Conservation (phyloP, 2,329 filamentous ascomycete species). For the Coniochaeta prunicola region DNA sequence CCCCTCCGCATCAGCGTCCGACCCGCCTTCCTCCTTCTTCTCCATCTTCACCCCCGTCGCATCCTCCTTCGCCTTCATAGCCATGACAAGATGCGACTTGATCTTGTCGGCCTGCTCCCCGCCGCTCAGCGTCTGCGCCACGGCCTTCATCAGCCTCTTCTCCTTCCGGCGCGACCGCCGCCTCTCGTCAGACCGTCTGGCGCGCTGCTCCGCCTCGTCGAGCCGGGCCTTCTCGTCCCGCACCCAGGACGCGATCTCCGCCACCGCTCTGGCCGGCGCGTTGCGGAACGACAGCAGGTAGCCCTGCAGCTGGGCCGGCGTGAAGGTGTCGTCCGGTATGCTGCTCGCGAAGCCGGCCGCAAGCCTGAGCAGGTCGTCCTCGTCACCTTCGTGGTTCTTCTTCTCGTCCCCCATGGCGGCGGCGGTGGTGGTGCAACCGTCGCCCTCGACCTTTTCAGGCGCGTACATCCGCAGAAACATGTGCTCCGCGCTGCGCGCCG, state of each 20-base stretch:
- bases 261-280: slow-evolving; percentile 27
- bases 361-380: slow-evolving; percentile 32
- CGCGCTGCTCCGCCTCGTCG: slow-evolving; percentile 16
- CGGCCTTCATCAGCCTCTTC: neutral
- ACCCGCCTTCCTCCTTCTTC: neutral
- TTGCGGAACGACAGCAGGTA: slow-evolving; percentile 36
- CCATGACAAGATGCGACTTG: neutral
- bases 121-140: neutral
- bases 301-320: slow-evolving; percentile 42
- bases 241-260: slow-evolving; percentile 27
- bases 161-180: slow-evolving; percentile 13
- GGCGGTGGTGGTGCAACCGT: slow-evolving; percentile 9
- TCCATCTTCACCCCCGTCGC: neutral
- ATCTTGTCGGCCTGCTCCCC: neutral
- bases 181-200: slow-evolving; percentile 9
- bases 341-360: slow-evolving; percentile 45
- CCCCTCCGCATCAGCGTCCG: neutral
- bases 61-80: neutral
- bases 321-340: slow-evolving; percentile 39
- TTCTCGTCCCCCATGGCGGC: neutral
- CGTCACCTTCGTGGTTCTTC: slow-evolving; percentile 4
- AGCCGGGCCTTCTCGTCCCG: slow-evolving; percentile 22
- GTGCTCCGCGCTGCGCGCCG: slow-evolving; percentile 30
- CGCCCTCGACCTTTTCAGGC: slow-evolving; percentile 19
- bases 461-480: slow-evolving; percentile 42